Evolutionary conservation across 2,329 filamentous ascomycete species (phyloP), one percentile per base, ranked within the genome.

Genomic region (Claviceps digitariae): DNA sequence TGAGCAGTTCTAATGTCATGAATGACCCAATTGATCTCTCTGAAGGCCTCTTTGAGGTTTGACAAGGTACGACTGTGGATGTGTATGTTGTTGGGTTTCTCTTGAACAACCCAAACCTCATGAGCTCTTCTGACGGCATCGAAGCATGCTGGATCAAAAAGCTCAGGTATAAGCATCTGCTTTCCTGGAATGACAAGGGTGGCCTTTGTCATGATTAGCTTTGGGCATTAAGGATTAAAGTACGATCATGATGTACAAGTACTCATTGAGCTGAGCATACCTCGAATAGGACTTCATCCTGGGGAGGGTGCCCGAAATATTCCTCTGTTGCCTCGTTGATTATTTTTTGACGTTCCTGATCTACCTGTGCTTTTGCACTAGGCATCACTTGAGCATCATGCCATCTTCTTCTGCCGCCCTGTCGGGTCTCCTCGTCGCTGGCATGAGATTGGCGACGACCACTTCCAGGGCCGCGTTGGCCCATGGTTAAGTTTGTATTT

Each of bases 1-100:
- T 60, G 62, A 1, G 58, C 61, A 4, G 65, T 52, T 5, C 66
- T 61, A 57, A 68, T 59, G n/a, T 69, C 62, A 15, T 66, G 61
- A 13, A 70, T 60, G 6, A 48, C 53, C 61, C 60, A 62, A 53
- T 68, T 68, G 8, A 68, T 53, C 1, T 60, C 64, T 4, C 54
- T 27, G 0, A 68, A 41, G 9, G 62, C 67, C 27, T 63, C 45
- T 23, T 60, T 62, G 6, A 70, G 56, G 4, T 57, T 52, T 5
- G 48, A n/a, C 21, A 62, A 58, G 3, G 57, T 57, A 4, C 60
- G 55, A 23, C 63, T 58, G 43, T 51, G 54, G 25, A 70, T 56
- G 6, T 62, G 58, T 12, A 69, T 57, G 17, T 62, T 38, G 27
- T 64, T 61, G 3, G 58, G 54, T 27, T 60, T 48, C 8, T 56